Conservation (phyloP, 2,329 filamentous ascomycete species). For the Zalaria sp. region DNA sequence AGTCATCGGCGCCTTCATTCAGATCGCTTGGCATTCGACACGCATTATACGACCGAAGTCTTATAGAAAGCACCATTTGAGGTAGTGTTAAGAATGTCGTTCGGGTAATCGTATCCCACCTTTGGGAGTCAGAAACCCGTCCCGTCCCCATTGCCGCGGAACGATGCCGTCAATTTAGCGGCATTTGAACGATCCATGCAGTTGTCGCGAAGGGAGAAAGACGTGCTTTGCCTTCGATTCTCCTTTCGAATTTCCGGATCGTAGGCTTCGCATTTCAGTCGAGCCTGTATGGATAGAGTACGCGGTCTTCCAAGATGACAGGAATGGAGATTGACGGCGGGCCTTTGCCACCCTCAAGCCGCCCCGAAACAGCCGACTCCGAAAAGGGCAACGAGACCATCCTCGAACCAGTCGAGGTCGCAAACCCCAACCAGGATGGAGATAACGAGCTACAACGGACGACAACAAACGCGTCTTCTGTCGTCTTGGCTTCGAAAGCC, state of each 20-base stretch:
- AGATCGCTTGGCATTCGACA: no score
- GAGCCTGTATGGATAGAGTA: no score
- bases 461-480: not conserved
- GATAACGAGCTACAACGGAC: not conserved
- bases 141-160: not conserved
- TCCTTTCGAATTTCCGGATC: not conserved
- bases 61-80: no score
- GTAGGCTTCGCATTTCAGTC: not conserved
- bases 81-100: no score
- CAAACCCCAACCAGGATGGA: not conserved
- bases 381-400: not conserved
- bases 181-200: not conserved
- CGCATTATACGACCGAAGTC: no score
- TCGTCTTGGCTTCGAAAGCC: slow-evolving; percentile 11
- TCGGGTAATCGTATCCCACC: no score
- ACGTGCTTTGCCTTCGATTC: not conserved
- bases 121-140: no score
- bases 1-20: no score
- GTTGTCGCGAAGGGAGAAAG: not conserved
- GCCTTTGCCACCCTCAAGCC: not conserved
- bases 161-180: not conserved
- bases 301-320: not conserved
- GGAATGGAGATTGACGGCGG: not conserved
- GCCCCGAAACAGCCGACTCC: not conserved
- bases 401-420: not conserved